These are phyloP conservation scores for Fraxinus nigra DNA, from an alignment of 305 asterid genomes.

Conservation along the genomic window DNA sequence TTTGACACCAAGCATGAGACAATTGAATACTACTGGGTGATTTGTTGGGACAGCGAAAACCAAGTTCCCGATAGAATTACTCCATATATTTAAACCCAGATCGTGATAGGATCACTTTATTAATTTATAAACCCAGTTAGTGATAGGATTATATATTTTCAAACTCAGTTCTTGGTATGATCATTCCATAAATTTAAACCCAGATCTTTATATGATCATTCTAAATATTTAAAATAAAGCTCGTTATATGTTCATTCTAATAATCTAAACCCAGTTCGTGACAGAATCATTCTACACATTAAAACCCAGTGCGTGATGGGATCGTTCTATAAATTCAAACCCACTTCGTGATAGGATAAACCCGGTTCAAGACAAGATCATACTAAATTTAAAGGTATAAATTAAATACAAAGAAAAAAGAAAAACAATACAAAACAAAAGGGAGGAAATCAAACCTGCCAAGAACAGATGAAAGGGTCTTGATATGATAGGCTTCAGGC, in stretches of 20 bases:
- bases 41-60: not conserved
- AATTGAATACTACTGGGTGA: not conserved
- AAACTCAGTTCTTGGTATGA: not conserved
- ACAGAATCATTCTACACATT: not conserved
- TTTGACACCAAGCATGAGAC: not conserved
- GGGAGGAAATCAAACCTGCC: conserved; percentile 51
- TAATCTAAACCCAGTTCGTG: not conserved
- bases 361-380: not conserved
- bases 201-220: not conserved
- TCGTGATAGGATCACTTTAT: not conserved
- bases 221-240: not conserved
- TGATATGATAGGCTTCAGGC: conserved; percentile 66
- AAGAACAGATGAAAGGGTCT: conserved; percentile 69
- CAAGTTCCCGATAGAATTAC: not conserved
- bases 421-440: not conserved
- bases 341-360: not conserved
- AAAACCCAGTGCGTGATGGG: not conserved
- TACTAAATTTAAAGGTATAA: not conserved
- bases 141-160: not conserved
- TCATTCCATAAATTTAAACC: not conserved
- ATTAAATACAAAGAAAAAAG: not conserved
- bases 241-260: not conserved
- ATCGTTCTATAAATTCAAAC: not conserved
- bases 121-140: not conserved
- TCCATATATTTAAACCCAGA: not conserved